Percentiles rank a stretch among this genome's conserved stretches.
These are phyloP conservation scores for Furculomyces boomerangus DNA, from an alignment of 371 early-diverging fungal species.

Conservation along the genomic window DNA sequence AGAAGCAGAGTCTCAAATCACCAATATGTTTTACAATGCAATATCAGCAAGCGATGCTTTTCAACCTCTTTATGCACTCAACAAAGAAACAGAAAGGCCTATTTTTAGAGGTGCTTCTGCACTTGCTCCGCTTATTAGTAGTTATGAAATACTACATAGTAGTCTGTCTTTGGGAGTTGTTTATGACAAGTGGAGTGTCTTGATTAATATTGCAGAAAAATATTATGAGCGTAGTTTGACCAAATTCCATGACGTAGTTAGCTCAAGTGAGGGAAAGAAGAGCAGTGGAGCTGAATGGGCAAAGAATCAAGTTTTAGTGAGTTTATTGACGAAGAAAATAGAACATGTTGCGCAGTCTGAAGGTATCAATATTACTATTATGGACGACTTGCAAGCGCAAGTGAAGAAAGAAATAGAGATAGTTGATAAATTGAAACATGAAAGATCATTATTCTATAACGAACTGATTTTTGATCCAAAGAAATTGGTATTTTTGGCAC, in stretches of 20 bases:
- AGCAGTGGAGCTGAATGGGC: constrained; percentile 65
- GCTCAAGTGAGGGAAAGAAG: constrained; percentile 17
- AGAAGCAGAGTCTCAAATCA: constrained; percentile 21
- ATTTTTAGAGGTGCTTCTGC: constrained; percentile 25
- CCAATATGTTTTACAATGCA: constrained; percentile 17
- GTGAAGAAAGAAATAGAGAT: constrained; percentile 45
- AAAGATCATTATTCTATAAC: constrained; percentile 48
- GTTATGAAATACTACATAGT: constrained; percentile 32
- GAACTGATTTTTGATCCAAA: constrained; percentile 74
- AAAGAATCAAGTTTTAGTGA: constrained; percentile 42
- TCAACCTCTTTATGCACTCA: constrained; percentile 11
- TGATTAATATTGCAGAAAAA: constrained; percentile 16
- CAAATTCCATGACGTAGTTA: constrained; percentile 34
- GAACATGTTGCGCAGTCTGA: background rate
- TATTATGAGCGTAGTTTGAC: constrained; percentile 60
- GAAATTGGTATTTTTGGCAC: constrained; percentile 49
- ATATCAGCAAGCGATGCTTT: constrained; percentile 21
- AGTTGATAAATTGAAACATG: constrained; percentile 61
- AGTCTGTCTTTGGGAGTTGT: constrained; percentile 1
- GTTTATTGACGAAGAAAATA: constrained; percentile 16
- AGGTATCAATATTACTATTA: background rate
- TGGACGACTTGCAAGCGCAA: constrained; percentile 1
- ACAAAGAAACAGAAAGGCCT: constrained; percentile 17
- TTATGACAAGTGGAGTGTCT: constrained; percentile 33
- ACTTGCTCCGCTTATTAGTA: constrained; percentile 18